These are phyloP conservation scores for Deuterostichococcus epilithicus DNA, from an alignment of 139 green algal species.

Conservation along the genomic window DNA sequence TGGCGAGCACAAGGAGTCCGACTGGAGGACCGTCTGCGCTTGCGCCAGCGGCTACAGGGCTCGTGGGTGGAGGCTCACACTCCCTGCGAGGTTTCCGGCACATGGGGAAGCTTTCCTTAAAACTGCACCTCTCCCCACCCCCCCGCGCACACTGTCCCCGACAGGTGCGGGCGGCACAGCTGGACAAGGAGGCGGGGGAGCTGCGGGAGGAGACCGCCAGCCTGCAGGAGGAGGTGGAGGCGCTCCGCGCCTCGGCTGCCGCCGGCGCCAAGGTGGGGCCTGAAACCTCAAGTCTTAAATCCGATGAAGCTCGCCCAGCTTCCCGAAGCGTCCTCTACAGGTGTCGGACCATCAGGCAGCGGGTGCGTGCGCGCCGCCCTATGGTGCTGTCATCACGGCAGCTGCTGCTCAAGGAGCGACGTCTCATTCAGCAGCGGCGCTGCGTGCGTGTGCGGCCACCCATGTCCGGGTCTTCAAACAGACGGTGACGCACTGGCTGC, in stretches of 20 bases:
- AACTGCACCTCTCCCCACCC: background rate
- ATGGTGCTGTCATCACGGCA: too few relatives aligned
- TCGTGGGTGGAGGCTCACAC: background rate
- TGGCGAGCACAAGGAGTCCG: background rate
- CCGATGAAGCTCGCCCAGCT: too few relatives aligned
- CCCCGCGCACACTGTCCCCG: slow-evolving; percentile 19
- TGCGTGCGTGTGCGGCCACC: too few relatives aligned
- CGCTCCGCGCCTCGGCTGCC: background rate
- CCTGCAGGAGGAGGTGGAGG: slow-evolving; percentile 27
- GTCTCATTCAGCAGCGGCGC: too few relatives aligned
- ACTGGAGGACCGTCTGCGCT: too few relatives aligned
- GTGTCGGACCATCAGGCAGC: too few relatives aligned
- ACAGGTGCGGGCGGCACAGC: slow-evolving; percentile 62
- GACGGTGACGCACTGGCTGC: too few relatives aligned
- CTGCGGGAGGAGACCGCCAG: slow-evolving; percentile 56
- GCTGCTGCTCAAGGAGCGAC: too few relatives aligned
- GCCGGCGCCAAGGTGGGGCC: background rate
- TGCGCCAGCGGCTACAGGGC: background rate
- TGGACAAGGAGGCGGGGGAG: slow-evolving; percentile 73
- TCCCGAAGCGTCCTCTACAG: too few relatives aligned
- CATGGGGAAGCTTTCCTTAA: background rate
- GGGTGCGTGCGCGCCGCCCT: too few relatives aligned
- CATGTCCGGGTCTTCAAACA: too few relatives aligned
- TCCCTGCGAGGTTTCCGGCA: background rate
- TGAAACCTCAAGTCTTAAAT: background rate